Percentiles rank a stretch among this genome's conserved stretches.
These are phyloP conservation scores for Pleurotus citrinopileatus DNA, from an alignment of 768 basidiomycete species.

Conservation along the genomic window DNA sequence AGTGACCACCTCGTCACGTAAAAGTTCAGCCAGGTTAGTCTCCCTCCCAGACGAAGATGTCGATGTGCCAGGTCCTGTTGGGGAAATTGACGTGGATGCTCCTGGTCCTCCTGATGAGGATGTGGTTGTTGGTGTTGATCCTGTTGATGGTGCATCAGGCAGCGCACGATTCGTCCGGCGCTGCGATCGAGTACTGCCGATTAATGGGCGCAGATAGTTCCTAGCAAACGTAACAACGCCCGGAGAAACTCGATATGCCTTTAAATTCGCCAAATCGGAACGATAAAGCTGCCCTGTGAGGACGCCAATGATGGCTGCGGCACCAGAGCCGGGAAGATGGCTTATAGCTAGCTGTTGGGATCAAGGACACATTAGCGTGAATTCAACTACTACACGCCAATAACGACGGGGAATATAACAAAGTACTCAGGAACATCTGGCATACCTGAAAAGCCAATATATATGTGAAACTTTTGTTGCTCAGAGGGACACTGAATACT, in stretches of 20 bases:
- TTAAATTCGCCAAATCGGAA: slow-evolving; percentile 76
- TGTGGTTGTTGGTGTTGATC: too few relatives aligned
- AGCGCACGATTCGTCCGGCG: slow-evolving; percentile 72
- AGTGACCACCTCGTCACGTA: slow-evolving; percentile 55
- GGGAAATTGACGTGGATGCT: too few relatives aligned
- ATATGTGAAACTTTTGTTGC: slow-evolving; percentile 76
- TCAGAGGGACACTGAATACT: slow-evolving; percentile 70
- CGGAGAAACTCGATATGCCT: slow-evolving; percentile 73
- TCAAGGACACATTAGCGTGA: neutral
- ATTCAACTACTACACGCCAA: too few relatives aligned
- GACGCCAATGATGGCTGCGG: slow-evolving; percentile 62
- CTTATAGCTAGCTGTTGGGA: slow-evolving; percentile 60
- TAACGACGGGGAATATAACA: slow-evolving; percentile 10
- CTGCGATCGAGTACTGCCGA: slow-evolving; percentile 63
- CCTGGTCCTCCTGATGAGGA: too few relatives aligned
- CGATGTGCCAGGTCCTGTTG: too few relatives aligned
- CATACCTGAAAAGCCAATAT: slow-evolving; percentile 70
- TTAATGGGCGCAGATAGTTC: slow-evolving; percentile 60
- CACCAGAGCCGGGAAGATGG: slow-evolving; percentile 62
- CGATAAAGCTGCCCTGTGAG: slow-evolving; percentile 77
- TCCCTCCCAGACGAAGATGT: too few relatives aligned
- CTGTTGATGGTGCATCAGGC: slow-evolving; percentile 47
- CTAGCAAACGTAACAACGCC: slow-evolving; percentile 51
- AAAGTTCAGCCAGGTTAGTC: slow-evolving; percentile 23
- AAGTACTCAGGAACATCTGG: slow-evolving; percentile 7